These are phyloP conservation scores for Vigna reflexopilosa DNA, from an alignment of 306 rosid species.

Conservation along the genomic window DNA sequence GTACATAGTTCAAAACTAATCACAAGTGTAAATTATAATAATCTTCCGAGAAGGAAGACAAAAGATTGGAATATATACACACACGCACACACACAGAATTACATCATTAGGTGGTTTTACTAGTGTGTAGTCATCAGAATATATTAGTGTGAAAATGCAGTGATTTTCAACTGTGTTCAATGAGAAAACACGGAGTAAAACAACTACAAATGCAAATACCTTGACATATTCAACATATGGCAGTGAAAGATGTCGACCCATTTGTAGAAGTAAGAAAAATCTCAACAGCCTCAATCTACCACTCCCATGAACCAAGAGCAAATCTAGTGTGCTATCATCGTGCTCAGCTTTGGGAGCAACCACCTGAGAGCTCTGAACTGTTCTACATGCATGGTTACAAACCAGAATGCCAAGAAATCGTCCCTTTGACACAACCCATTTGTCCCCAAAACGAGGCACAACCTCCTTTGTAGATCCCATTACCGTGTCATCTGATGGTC, in stretches of 20 bases:
- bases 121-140: slow-evolving; percentile 15
- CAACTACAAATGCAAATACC: slow-evolving; percentile 60
- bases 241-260: slow-evolving; percentile 93
- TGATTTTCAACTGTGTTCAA: slow-evolving; percentile 10
- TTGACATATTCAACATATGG: slow-evolving; percentile 94
- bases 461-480: slow-evolving; percentile 66
- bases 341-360: slow-evolving; percentile 95
- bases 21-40: slow-evolving; percentile 10
- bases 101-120: slow-evolving; percentile 14
- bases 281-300: slow-evolving; percentile 88
- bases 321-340: slow-evolving; percentile 83
- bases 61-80: slow-evolving; percentile 4
- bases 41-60: slow-evolving; percentile 36
- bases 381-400: slow-evolving; percentile 97
- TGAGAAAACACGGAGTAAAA: slow-evolving; percentile 15
- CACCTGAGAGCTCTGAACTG: slow-evolving; percentile 95
- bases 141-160: not conserved
- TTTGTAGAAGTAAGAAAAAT: slow-evolving; percentile 91
- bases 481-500: slow-evolving; percentile 74
- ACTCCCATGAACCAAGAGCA: slow-evolving; percentile 88
- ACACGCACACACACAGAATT: not conserved
- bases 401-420: slow-evolving; percentile 90
- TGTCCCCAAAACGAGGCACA: slow-evolving; percentile 66
- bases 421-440: slow-evolving; percentile 85
- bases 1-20: slow-evolving; percentile 23